Evolutionary conservation across 805 yeast genomes (phyloP), one percentile per base, ranked within the genome.

Genomic region (Suhomyces sp.): DNA sequence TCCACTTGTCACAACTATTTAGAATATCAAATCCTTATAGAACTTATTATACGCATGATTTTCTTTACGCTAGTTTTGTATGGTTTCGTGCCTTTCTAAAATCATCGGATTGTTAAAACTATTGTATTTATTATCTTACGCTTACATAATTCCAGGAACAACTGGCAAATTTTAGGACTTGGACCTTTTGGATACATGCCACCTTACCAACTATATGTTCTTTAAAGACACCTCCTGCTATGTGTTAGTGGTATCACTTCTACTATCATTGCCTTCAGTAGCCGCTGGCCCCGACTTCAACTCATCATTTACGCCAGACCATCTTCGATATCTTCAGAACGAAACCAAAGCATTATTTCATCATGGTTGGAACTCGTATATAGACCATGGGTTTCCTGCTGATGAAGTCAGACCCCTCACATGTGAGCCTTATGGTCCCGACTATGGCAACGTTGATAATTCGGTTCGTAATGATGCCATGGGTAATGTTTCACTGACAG

Each of bases 361-460:
- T 36, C 91, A 83, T 58, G 93, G 84, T 0, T 84, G 91, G 83
- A 51, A 68, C 35, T 70, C 80, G 8, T 90, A 90, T 55, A 65
- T 83, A 65, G 55, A 59, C 1, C 51, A 71, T 49, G 98, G 86
- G 0, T 87, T 74, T 47, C 97, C 97, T 0, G 75, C 65, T 16
- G 98, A 90, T 57, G 95, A 88, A 51, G 76, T 90, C 6, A 60
- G 70, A 22, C 97, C 98, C 0, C 48, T 85, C 9, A 56, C 81
- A 0, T 90, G 98, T 54, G 56, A 53, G 14, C 83, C 88, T 0
- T 74, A 77, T 33, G 83, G 80, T 3, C 77, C 88, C 9, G 88
- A 86, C 50, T 69, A 63, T 39, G 59, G 58, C 0, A 68, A 83
- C 46, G 51, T 70, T 2, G 50, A 58, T 5, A 81, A 88, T 48